These are phyloP conservation scores for Erythrobasidium yunnanense DNA, from an alignment of 768 basidiomycete species.

Conservation along the genomic window DNA sequence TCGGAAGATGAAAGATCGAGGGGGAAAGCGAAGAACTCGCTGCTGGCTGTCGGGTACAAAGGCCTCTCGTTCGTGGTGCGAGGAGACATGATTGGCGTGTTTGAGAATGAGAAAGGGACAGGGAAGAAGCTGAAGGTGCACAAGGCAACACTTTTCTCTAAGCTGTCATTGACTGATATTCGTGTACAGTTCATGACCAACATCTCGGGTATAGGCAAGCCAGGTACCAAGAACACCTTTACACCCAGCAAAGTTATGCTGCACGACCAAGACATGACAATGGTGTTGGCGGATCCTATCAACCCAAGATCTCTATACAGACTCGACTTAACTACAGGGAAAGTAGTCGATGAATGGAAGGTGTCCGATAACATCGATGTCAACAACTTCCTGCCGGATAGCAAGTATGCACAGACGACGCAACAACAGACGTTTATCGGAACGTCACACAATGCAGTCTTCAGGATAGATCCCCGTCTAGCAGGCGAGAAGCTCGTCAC, in stretches of 20 bases:
- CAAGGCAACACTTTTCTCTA: background rate
- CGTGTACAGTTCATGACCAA: conserved; percentile 64
- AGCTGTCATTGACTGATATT: conserved; percentile 62
- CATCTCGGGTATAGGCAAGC: conserved; percentile 68
- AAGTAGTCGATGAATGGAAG: conserved; percentile 97
- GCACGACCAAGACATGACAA: conserved; percentile 60
- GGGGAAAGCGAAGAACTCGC: conserved; percentile 53
- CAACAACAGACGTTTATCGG: conserved; percentile 87
- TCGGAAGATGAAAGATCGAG: conserved; percentile 30
- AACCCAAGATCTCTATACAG: conserved; percentile 72
- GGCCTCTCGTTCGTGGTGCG: conserved; percentile 86
- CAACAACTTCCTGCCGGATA: conserved; percentile 78
- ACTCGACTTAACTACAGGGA: conserved; percentile 84
- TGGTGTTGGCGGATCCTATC: conserved; percentile 77
- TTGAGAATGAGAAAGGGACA: conserved; percentile 35
- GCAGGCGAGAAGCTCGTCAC: conserved; percentile 88
- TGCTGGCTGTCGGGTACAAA: conserved; percentile 86
- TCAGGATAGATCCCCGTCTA: conserved; percentile 93
- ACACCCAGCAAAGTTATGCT: conserved; percentile 58
- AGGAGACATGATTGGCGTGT: conserved; percentile 48
- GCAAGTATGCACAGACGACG: conserved; percentile 89
- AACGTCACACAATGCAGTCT: conserved; percentile 82
- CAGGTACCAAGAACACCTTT: conserved; percentile 67
- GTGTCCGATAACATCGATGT: conserved; percentile 81
- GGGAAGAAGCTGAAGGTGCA: conserved; percentile 35